Percentiles rank a stretch among this genome's conserved stretches.
These are phyloP conservation scores for Actinomortierella wolfii DNA, from an alignment of 371 early-diverging fungal genomes.

Conservation along the genomic window DNA sequence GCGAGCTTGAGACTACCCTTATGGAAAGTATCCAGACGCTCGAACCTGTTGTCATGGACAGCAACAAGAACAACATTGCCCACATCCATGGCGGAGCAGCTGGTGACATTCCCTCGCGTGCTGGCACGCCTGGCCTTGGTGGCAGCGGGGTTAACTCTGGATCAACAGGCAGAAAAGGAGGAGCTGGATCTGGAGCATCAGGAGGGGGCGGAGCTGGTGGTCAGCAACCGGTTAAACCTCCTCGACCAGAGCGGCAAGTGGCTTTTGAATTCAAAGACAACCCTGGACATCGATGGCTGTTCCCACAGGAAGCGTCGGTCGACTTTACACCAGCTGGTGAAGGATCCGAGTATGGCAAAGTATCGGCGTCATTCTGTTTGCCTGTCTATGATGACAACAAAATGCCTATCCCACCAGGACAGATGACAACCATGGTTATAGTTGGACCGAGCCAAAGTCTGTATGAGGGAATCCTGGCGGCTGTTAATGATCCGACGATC, in stretches of 20 bases:
- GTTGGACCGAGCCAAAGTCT: constrained; percentile 24
- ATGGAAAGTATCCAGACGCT: too few species aligned
- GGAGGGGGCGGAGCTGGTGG: too few species aligned
- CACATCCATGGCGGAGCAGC: too few species aligned
- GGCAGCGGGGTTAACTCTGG: too few species aligned
- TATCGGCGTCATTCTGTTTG: constrained; percentile 36
- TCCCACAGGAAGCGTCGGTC: constrained; percentile 34
- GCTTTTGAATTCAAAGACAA: constrained; percentile 44
- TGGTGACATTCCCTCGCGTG: too few species aligned
- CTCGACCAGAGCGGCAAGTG: constrained; percentile 25
- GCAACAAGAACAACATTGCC: too few species aligned
- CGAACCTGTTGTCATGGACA: too few species aligned
- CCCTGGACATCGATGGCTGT: constrained; percentile 37
- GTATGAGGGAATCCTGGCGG: constrained; percentile 25
- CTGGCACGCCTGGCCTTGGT: too few species aligned
- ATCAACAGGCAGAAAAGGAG: too few species aligned
- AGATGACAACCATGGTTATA: constrained; percentile 39
- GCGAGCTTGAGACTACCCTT: too few species aligned
- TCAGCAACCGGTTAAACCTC: background rate
- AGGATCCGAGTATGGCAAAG: constrained; percentile 15
- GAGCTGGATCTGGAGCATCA: too few species aligned
- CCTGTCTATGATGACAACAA: constrained; percentile 15
- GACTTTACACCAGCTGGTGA: constrained; percentile 19
- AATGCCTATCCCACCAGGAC: constrained; percentile 6
- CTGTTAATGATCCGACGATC: constrained; percentile 25